phyloP scores from a whole-genome alignment of 768 basidiomycete species.

The Agrocybe pediades region DNA sequence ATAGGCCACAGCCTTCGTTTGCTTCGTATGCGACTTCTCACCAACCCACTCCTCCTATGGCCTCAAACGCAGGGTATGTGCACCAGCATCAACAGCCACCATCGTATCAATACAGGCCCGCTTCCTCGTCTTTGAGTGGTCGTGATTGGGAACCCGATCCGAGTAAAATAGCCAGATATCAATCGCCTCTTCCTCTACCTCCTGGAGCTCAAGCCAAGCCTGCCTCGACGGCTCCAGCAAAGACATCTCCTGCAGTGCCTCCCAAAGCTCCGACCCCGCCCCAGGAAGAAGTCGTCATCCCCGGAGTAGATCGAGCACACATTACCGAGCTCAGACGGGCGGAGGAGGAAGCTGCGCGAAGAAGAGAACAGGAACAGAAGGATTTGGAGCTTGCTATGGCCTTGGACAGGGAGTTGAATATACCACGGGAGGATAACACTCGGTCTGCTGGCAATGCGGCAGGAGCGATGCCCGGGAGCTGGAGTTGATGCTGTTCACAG shows the following conservation, averaged over 20 bases:
- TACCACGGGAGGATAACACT: constrained; percentile 14
- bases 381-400: constrained; percentile 53
- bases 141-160: constrained; percentile 6
- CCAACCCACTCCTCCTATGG: neutral
- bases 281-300: constrained; percentile 12
- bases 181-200: constrained; percentile 56
- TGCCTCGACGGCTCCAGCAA: constrained; percentile 10
- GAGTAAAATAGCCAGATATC: constrained; percentile 47
- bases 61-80: neutral
- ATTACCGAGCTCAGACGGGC: constrained; percentile 33
- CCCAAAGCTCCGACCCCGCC: constrained; percentile 11
- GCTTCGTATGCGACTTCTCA: constrained; percentile 4
- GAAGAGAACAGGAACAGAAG: constrained; percentile 41
- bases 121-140: neutral
- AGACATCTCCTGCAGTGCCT: neutral
- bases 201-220: constrained; percentile 22
- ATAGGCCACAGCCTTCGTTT: constrained; percentile 2
- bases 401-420: constrained; percentile 58
- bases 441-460: neutral
- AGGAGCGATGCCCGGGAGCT: constrained; percentile 24
- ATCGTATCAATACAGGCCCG: neutral
- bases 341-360: constrained; percentile 39
- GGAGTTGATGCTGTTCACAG: no score
- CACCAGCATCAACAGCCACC: constrained; percentile 3
- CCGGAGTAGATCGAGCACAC: constrained; percentile 31